Conservation (phyloP, 257 asterid species). For the Mentha longifolia region DNA sequence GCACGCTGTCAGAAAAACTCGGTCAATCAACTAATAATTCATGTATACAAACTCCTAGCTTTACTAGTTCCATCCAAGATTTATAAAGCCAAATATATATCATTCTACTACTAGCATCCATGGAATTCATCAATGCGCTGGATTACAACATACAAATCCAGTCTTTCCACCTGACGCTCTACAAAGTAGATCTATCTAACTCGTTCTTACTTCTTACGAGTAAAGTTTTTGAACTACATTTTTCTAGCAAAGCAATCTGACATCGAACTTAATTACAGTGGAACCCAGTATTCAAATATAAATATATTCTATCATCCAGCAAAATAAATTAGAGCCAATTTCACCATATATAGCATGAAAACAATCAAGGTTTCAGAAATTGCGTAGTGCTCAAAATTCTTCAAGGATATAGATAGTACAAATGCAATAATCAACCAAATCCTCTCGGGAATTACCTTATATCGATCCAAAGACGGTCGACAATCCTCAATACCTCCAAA, state of each 20-base stretch:
- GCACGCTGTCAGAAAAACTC: not conserved
- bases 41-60: not conserved
- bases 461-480: slow-evolving; percentile 1
- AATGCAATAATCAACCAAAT: not conserved
- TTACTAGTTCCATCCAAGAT: not conserved
- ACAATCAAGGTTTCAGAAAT: not conserved
- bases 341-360: not conserved
- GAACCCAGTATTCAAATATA: no score
- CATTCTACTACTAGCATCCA: no score
- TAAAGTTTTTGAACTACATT: no score
- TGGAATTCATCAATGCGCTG: not conserved
- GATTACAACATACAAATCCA: not conserved
- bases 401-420: not conserved
- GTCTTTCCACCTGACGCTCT: not conserved
- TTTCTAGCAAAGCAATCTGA: no score
- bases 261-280: no score
- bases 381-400: not conserved
- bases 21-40: not conserved
- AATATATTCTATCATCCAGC: not conserved
- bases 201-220: not conserved
- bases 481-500: slow-evolving; percentile 2
- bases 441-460: slow-evolving; percentile 33
- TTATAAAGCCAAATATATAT: not conserved
- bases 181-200: slow-evolving; percentile 1
- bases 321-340: not conserved